Conservation (phyloP, 306 rosid species). For the Astragalus membranaceus region DNA sequence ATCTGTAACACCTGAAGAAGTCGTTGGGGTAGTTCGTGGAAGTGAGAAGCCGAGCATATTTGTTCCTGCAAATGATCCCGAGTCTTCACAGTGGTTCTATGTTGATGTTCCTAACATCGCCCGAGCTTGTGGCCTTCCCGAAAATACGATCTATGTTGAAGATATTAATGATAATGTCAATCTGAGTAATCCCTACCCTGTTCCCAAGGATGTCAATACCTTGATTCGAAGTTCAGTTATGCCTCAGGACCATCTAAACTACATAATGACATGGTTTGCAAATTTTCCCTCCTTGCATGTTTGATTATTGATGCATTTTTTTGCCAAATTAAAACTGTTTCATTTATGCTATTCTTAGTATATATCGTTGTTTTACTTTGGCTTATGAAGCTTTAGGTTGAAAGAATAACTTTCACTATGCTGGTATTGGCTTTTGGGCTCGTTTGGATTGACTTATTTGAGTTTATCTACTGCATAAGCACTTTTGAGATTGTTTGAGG, state of each 20-base stretch:
- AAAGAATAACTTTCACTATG: background rate
- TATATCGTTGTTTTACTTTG: background rate
- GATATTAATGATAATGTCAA: slow-evolving; percentile 63
- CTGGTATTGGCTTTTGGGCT: no score
- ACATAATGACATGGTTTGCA: slow-evolving; percentile 81
- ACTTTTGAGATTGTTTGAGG: no score
- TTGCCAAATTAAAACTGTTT: background rate
- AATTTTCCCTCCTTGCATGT: background rate
- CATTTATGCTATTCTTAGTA: background rate
- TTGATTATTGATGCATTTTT: background rate
- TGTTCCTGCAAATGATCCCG: slow-evolving; percentile 90
- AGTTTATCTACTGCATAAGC: no score
- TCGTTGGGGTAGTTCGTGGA: slow-evolving; percentile 77
- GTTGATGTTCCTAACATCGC: slow-evolving; percentile 87
- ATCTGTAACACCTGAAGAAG: slow-evolving; percentile 40
- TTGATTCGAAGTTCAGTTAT: slow-evolving; percentile 77
- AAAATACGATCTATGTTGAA: slow-evolving; percentile 61
- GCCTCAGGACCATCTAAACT: slow-evolving; percentile 92
- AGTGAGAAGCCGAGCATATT: slow-evolving; percentile 95
- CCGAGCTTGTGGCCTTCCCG: slow-evolving; percentile 60
- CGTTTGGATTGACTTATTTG: no score
- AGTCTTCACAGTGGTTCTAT: slow-evolving; percentile 81
- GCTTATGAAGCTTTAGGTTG: background rate
- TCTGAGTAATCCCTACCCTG: slow-evolving; percentile 81
- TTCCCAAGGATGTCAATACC: slow-evolving; percentile 76